phyloP scores from a whole-genome alignment of 1,284 basidiomycete species.

The Melampsora americana region DNA sequence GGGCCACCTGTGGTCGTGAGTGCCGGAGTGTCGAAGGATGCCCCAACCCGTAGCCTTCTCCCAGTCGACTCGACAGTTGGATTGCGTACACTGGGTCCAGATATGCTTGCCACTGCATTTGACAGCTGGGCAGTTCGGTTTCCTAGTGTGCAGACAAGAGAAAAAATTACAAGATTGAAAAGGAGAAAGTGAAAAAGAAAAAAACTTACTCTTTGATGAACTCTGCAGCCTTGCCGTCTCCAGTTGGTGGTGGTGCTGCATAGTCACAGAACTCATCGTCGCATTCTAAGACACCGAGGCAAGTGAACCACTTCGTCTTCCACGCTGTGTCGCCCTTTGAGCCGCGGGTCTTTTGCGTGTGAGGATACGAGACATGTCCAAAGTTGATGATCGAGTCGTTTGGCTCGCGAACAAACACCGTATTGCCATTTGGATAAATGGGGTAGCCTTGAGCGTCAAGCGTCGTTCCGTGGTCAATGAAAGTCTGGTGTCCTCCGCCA shows the following conservation, averaged over 20 bases:
- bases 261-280: neutral
- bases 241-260: neutral
- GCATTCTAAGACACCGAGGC: neutral
- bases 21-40: slow-evolving; percentile 1
- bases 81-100: neutral
- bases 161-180: neutral
- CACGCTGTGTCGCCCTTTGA: no score
- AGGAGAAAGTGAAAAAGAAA: neutral
- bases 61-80: neutral
- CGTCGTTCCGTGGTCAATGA: neutral
- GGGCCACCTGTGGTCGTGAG: neutral
- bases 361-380: no score
- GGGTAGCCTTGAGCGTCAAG: neutral
- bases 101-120: neutral
- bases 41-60: neutral
- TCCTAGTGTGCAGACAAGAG: no score
- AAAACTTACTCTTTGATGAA: neutral
- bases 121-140: neutral
- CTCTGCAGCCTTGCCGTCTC: no score
- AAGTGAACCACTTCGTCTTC: neutral
- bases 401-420: neutral
- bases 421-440: slow-evolving; percentile 20
- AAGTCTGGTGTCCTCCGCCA: neutral
- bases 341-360: no score
- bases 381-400: neutral